Percentiles rank a stretch among this genome's conserved stretches.
phyloP scores from a whole-genome alignment of 2,329 filamentous ascomycete species.

The Macrophomina tecta region DNA sequence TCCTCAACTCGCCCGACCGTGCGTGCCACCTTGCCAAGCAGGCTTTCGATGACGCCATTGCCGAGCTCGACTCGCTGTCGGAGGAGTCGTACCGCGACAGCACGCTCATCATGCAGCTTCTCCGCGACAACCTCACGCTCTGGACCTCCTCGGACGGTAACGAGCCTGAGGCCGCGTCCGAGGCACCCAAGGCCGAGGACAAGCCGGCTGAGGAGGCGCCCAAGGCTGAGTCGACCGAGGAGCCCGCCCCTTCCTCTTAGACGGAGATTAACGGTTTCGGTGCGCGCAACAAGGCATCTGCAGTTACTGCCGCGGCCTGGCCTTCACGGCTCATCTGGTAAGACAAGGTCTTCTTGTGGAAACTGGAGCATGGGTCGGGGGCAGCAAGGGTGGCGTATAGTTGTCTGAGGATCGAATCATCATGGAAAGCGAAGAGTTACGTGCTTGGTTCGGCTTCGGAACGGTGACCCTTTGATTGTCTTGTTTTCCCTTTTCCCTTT shows the following conservation, averaged over 20 bases:
- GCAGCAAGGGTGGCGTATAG: conserved; percentile 28
- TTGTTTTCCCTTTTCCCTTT: conserved; percentile 26
- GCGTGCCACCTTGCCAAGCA: conserved; percentile 98
- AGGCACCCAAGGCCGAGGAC: conserved; percentile 54
- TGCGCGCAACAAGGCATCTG: conserved; percentile 25
- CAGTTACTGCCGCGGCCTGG: conserved; percentile 21
- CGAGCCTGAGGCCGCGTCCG: conserved; percentile 60
- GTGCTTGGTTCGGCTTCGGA: conserved; percentile 28
- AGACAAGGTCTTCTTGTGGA: conserved; percentile 25
- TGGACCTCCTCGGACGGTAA: conserved; percentile 99
- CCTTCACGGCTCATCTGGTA: conserved; percentile 26
- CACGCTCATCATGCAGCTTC: conserved; percentile 97
- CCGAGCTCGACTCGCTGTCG: conserved; percentile 95
- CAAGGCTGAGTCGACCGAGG: conserved; percentile 51
- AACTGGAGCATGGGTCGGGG: conserved; percentile 25
- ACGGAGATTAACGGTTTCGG: neutral
- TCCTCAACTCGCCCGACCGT: conserved; percentile 96
- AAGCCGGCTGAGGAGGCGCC: conserved; percentile 50
- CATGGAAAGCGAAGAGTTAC: conserved; percentile 28
- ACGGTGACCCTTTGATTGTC: conserved; percentile 28
- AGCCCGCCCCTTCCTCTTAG: conserved; percentile 27
- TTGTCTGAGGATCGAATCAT: conserved; percentile 29
- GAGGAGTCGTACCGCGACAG: conserved; percentile 99
- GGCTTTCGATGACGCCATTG: conserved; percentile 95
- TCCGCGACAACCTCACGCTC: conserved; percentile 98